Evolutionary conservation across 1,139 yeast genomes (phyloP).

Genomic region (Diutina ranongensis): DNA sequence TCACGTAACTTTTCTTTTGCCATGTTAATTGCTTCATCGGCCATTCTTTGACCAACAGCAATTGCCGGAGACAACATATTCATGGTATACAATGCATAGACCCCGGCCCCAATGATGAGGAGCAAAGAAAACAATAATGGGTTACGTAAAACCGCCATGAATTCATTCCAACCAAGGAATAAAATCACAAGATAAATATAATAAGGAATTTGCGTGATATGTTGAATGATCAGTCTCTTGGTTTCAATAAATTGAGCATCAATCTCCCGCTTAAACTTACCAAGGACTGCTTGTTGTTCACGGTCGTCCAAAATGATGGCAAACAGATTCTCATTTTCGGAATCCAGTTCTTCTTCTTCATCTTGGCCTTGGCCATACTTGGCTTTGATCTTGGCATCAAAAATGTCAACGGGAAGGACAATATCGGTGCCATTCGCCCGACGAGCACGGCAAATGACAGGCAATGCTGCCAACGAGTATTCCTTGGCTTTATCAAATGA

Average conservation of each 20-base stretch:
- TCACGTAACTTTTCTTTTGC: slow-evolving; percentile 50
- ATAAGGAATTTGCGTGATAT: slow-evolving; percentile 69
- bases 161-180: slow-evolving; percentile 92
- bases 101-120: slow-evolving; percentile 45
- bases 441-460: slow-evolving; percentile 47
- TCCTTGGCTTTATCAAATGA: slow-evolving; percentile 49
- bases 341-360: slow-evolving; percentile 26
- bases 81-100: slow-evolving; percentile 57
- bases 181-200: slow-evolving; percentile 65
- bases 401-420: slow-evolving; percentile 42
- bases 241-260: slow-evolving; percentile 82
- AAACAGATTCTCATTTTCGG: slow-evolving; percentile 29
- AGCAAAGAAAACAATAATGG: slow-evolving; percentile 62
- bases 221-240: slow-evolving; percentile 60
- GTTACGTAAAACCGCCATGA: slow-evolving; percentile 75
- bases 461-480: slow-evolving; percentile 44
- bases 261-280: slow-evolving; percentile 62
- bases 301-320: slow-evolving; percentile 45
- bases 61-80: slow-evolving; percentile 70
- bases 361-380: slow-evolving; percentile 17
- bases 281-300: slow-evolving; percentile 46
- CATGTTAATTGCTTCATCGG: slow-evolving; percentile 43
- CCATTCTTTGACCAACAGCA: slow-evolving; percentile 43
- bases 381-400: slow-evolving; percentile 9
- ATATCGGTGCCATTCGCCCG: slow-evolving; percentile 42